phyloP scores from a whole-genome alignment of 2,329 filamentous ascomycete genomes.

The Triangularia verruculosa region DNA sequence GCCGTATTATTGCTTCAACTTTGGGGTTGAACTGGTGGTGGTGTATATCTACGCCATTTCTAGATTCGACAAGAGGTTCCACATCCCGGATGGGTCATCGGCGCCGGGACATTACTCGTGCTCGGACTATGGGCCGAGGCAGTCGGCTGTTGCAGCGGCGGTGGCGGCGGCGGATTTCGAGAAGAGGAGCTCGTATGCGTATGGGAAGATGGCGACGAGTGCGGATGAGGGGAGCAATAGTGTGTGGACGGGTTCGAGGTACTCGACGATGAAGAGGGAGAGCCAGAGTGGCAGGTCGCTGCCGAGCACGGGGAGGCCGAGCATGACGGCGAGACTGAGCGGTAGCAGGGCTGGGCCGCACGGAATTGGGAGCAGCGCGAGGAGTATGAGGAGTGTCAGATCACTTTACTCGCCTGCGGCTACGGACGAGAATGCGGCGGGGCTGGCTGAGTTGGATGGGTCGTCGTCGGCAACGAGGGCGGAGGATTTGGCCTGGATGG shows the following conservation, averaged over 20 bases:
- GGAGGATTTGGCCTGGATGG: slow-evolving; percentile 25
- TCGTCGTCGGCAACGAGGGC: slow-evolving; percentile 7
- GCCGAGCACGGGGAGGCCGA: neutral
- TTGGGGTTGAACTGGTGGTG: slow-evolving; percentile 68
- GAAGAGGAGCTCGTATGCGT: slow-evolving; percentile 3
- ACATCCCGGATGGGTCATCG: slow-evolving; percentile 67
- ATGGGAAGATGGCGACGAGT: slow-evolving; percentile 5
- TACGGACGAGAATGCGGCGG: neutral
- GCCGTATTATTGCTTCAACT: slow-evolving; percentile 79
- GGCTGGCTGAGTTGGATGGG: slow-evolving; percentile 3
- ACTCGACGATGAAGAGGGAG: neutral
- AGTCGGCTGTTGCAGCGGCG: slow-evolving; percentile 4
- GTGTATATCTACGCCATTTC: slow-evolving; percentile 63
- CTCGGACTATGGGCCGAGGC: slow-evolving; percentile 9
- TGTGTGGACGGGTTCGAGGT: neutral
- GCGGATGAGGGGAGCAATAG: neutral
- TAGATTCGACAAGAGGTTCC: slow-evolving; percentile 73
- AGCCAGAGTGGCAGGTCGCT: neutral
- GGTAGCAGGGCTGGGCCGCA: neutral
- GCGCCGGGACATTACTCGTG: slow-evolving; percentile 51
- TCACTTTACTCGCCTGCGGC: neutral
- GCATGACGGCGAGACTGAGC: neutral
- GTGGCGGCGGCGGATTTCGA: slow-evolving; percentile 11
- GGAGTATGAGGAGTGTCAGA: slow-evolving; percentile 3
- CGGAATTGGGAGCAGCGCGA: neutral